Evolutionary conservation across 768 basidiomycete species (phyloP), one percentile per base, ranked within the genome.

Genomic region (Pleurotus giganteus): DNA sequence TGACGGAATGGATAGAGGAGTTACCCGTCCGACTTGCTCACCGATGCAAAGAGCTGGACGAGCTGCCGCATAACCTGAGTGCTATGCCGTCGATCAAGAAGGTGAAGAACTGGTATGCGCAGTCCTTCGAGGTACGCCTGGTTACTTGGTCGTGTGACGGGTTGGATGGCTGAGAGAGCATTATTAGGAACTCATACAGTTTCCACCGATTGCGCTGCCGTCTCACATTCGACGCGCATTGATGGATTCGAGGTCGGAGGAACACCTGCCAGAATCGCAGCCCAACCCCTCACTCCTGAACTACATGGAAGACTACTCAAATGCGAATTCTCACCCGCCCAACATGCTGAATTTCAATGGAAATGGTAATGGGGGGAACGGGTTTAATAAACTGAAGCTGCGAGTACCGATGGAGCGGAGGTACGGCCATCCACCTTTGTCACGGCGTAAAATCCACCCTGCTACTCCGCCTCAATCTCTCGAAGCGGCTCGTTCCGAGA

Each of bases 31-130:
- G 97, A 15, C 81, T 99, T 17, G 94, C 94, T 0, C 97, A 99
- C 68, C 83, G 97, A 26, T 95, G 96, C 19, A 94, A 94, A 68
- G 97, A 99, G 71, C 83, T 99, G 26, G 94, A 98, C 61, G 85
- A 91, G 60, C 80, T 99, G 3, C 97, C 97, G 0, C 91, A 98
- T 71, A 89, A 91, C 53, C 79, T 99, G 47, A 87, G 86, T 62
- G 82, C 82, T 43, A 97, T 97, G 96, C 85, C 88, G 0, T 90
- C 89, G 34, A 98, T 99, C 60, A 83, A 85, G 55, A 94, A 91
- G 66, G 91, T 99, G 57, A 95, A 94, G 75, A 88, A 96, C 64
- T 99, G 97, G 97, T 99, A 99, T 69, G 96, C 96, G 0, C 93
- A 98, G 75, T 93, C 91, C 13, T 98, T 99, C 69, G 91, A 98